A percentile compares a stretch with the other conserved stretches of the same genome.
These are phyloP conservation scores for Ogataea naganishii DNA, from an alignment of 805 yeast species.

Conservation along the genomic window DNA sequence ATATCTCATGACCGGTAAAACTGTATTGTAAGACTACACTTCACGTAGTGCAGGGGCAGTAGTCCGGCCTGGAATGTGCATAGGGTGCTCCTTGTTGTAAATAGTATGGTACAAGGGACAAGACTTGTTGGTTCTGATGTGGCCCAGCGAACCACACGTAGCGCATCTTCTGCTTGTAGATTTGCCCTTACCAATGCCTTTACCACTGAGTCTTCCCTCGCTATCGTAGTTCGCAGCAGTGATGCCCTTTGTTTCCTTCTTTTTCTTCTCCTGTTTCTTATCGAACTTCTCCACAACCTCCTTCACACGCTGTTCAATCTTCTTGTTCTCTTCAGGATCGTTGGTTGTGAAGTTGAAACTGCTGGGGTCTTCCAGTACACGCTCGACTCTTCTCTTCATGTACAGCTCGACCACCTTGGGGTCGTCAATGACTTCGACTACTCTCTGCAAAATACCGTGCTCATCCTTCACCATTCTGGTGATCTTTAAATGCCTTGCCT, in stretches of 20 bases:
- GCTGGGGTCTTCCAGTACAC: constrained; percentile 23
- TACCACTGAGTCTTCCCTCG: constrained; percentile 41
- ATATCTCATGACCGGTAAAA: too few relatives aligned
- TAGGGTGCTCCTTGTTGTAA: constrained; percentile 26
- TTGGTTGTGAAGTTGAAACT: constrained; percentile 67
- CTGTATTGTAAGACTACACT: too few relatives aligned
- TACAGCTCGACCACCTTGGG: constrained; percentile 85
- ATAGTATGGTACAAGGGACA: constrained; percentile 75
- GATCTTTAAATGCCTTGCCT: constrained; percentile 40
- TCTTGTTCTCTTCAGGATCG: constrained; percentile 75
- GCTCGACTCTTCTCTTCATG: constrained; percentile 42
- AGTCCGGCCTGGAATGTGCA: constrained; percentile 25
- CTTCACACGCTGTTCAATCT: constrained; percentile 67
- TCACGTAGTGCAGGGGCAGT: too few relatives aligned
- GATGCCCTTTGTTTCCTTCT: constrained; percentile 21
- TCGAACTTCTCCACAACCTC: constrained; percentile 78
- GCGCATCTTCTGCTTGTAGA: constrained; percentile 79
- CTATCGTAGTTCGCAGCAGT: constrained; percentile 26
- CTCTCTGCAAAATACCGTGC: constrained; percentile 79
- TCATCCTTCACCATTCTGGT: constrained; percentile 76
- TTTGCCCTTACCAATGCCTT: constrained; percentile 66
- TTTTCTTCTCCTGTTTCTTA: constrained; percentile 54
- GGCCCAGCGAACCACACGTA: constrained; percentile 93
- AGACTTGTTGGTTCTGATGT: constrained; percentile 81
- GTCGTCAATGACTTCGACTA: constrained; percentile 69